Base-by-base conservation (phyloP, 352 stramenopile species). In the Elongisporangium anandrum region DNA sequence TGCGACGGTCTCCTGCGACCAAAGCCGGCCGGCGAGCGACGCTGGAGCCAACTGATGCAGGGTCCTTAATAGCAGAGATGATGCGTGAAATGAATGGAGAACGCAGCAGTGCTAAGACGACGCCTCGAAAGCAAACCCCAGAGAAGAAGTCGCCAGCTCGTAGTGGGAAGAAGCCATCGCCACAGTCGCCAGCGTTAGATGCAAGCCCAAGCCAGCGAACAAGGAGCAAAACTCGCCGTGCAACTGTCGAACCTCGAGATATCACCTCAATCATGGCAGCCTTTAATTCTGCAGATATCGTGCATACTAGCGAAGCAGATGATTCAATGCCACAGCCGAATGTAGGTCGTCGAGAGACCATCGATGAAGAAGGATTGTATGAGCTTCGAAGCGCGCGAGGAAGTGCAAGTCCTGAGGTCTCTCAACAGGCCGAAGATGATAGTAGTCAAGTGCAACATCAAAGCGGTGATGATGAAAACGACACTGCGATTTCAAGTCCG, bases 191-290 rank as follows among this genome's bases (percentile, higher is more conserved):
- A 34, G 50, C 29, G 16, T 65, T 61, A 9, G 54, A 57, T 19
- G 16, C 17, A 1, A 52, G 59, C 19, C 50, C 54, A 39, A 75
- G 66, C 9, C 66, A 66, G 7, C 65, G 68, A 24, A 78, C 64
- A 15, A 39, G 65, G 20, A 62, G 51, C 3, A 62, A 60, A n/a
- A 66, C 54, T 22, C 67, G 80, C 19, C 65, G 78, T 13, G 56
- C 69, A n/a, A 92, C 80, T 4, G 57, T 88, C 0, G 82, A 90
- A 12, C 75, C 77, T 21, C 70, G 58, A 6, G 77, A 92, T 24
- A 66, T 77, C 29, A 55, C 75, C 3, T 34, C 63, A n/a, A 69
- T 74, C 38, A 34, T 50, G 6, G 57, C 63, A 26, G 60, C 34
- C 4, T 47, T 45, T 12, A 45, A 45, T 45, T 45, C 34, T 15